These are phyloP conservation scores for Lecanicillium sp. DNA, from an alignment of 2,329 filamentous ascomycete genomes.

Conservation along the genomic window DNA sequence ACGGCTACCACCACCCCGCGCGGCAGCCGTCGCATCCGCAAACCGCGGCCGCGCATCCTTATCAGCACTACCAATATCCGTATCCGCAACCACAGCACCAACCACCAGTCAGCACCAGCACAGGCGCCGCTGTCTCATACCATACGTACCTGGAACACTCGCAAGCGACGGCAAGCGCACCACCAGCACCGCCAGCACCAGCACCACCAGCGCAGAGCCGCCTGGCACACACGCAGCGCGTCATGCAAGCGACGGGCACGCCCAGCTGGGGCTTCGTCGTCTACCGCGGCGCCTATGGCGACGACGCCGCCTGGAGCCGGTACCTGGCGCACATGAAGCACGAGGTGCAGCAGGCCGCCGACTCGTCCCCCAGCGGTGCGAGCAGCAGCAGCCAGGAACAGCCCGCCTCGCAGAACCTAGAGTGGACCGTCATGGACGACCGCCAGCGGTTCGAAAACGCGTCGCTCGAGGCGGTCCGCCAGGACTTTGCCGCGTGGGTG, in stretches of 20 bases:
- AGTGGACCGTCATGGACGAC: constrained; percentile 7
- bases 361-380: neutral
- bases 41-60: too few relatives aligned
- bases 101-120: too few relatives aligned
- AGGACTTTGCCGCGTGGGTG: constrained; percentile 6
- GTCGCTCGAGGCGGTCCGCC: constrained; percentile 1
- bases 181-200: neutral
- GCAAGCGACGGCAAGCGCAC: neutral
- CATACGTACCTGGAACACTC: neutral
- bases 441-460: constrained; percentile 3
- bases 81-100: too few relatives aligned
- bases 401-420: neutral
- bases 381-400: constrained; percentile 1
- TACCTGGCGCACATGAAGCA: constrained; percentile 1
- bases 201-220: neutral
- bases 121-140: too few relatives aligned
- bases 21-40: too few relatives aligned
- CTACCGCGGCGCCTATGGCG: constrained; percentile 5
- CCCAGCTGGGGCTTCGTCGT: constrained; percentile 7
- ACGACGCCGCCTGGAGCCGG: neutral
- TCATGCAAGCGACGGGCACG: constrained; percentile 5
- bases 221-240: constrained; percentile 4
- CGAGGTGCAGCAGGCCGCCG: neutral
- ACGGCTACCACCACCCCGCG: too few relatives aligned
- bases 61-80: too few relatives aligned